These are phyloP conservation scores for Oryza glumipatula DNA, from an alignment of 176 grass and related monocot genomes.

Conservation along the genomic window DNA sequence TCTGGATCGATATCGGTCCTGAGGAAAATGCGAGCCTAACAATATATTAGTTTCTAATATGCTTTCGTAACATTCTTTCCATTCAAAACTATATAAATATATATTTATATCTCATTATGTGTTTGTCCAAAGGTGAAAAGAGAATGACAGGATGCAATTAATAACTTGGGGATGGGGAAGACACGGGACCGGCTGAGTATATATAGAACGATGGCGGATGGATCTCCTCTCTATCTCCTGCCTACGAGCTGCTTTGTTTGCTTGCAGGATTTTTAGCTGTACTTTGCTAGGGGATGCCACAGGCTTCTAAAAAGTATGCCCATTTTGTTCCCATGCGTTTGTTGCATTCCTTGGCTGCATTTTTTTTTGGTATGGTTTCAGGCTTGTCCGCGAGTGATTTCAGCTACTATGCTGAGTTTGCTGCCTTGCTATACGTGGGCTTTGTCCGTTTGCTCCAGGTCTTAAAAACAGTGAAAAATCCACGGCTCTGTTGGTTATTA, in stretches of 20 bases:
- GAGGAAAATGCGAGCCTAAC: too few species aligned
- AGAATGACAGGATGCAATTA: neutral
- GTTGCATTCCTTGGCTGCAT: slow-evolving; percentile 15
- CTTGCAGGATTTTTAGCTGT: slow-evolving; percentile 37
- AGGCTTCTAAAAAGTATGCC: slow-evolving; percentile 50
- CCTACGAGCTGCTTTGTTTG: neutral
- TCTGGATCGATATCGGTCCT: too few species aligned
- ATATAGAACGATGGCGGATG: too few species aligned
- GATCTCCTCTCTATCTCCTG: neutral
- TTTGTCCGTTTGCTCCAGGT: slow-evolving; percentile 22
- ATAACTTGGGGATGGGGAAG: neutral
- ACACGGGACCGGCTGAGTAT: neutral
- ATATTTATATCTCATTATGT: neutral
- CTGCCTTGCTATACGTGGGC: neutral
- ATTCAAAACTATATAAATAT: neutral
- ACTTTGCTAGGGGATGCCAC: slow-evolving; percentile 37
- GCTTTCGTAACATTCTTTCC: too few species aligned
- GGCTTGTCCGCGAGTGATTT: slow-evolving; percentile 29
- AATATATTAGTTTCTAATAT: too few species aligned
- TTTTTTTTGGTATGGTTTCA: slow-evolving; percentile 3
- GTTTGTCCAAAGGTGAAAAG: neutral
- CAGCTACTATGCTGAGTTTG: neutral
- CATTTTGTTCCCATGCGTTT: slow-evolving; percentile 48
- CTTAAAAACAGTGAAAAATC: slow-evolving; percentile 7
- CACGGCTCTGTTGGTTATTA: neutral